Conservation (phyloP, 352 stramenopile genomes). For the Aphanomyces stellatus region DNA sequence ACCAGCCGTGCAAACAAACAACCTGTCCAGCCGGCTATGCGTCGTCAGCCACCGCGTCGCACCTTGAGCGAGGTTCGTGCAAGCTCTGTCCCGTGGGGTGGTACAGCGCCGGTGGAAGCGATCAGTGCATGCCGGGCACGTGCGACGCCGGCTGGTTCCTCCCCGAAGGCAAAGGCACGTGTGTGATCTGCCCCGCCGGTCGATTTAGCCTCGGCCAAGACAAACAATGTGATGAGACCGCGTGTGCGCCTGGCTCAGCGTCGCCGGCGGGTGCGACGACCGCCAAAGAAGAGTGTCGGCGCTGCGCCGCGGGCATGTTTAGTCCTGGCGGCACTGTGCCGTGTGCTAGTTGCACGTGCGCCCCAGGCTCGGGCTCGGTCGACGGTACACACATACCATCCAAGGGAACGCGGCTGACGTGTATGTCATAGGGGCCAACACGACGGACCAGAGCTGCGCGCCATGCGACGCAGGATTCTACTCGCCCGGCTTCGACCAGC, state of each 20-base stretch:
- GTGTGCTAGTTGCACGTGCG: slow-evolving; percentile 28
- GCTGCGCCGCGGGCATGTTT: slow-evolving; percentile 30
- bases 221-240: slow-evolving; percentile 28
- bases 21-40: slow-evolving; percentile 28
- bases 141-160: slow-evolving; percentile 7
- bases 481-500: not conserved
- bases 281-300: slow-evolving; percentile 24
- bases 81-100: slow-evolving; percentile 29
- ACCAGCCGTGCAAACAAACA: slow-evolving; percentile 37
- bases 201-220: slow-evolving; percentile 29
- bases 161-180: slow-evolving; percentile 9
- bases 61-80: slow-evolving; percentile 28
- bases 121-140: slow-evolving; percentile 1
- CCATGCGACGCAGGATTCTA: not conserved
- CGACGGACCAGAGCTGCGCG: not conserved
- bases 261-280: slow-evolving; percentile 25
- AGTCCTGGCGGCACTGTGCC: slow-evolving; percentile 26
- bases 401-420: not conserved
- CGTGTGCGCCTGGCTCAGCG: slow-evolving; percentile 30
- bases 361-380: slow-evolving; percentile 27
- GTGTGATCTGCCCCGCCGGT: slow-evolving; percentile 23
- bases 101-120: slow-evolving; percentile 26
- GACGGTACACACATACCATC: not conserved
- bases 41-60: slow-evolving; percentile 13
- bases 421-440: not conserved